These are phyloP conservation scores for Tylopilus felleus DNA, from an alignment of 768 basidiomycete genomes.

Conservation along the genomic window DNA sequence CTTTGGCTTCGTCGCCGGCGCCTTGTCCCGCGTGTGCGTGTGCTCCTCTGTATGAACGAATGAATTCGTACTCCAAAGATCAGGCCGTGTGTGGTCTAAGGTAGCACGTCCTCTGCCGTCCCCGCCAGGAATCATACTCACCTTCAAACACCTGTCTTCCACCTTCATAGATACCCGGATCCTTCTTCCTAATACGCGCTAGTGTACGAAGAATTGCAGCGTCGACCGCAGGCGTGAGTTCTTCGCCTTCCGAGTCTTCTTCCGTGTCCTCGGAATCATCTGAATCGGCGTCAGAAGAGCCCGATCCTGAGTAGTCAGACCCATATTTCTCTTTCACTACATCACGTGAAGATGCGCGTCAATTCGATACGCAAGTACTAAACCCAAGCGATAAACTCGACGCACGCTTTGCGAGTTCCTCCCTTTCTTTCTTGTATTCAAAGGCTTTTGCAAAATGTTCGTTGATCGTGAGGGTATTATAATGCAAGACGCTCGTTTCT, in stretches of 20 bases:
- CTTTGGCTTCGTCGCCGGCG: conserved; percentile 24
- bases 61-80: not conserved
- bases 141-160: conserved; percentile 77
- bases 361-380: not conserved
- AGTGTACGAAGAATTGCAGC: conserved; percentile 92
- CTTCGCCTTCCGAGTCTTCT: conserved; percentile 94
- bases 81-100: not conserved
- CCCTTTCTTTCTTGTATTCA: conserved; percentile 77
- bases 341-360: not conserved
- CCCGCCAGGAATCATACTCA: conserved; percentile 26
- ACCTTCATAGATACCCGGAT: conserved; percentile 80
- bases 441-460: conserved; percentile 80
- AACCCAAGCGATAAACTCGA: conserved; percentile 8
- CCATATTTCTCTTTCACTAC: conserved; percentile 88
- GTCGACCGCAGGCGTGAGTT: conserved; percentile 90
- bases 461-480: conserved; percentile 65
- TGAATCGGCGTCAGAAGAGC: conserved; percentile 27
- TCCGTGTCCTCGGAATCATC: conserved; percentile 71
- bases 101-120: too few species aligned
- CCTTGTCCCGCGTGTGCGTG: conserved; percentile 36
- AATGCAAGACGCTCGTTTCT: conserved; percentile 41
- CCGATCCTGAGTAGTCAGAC: conserved; percentile 51
- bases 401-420: conserved; percentile 77
- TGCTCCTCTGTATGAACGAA: conserved; percentile 57
- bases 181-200: conserved; percentile 75